These are phyloP conservation scores for Wickerhamiella nectarea DNA, from an alignment of 805 yeast species.

Conservation along the genomic window DNA sequence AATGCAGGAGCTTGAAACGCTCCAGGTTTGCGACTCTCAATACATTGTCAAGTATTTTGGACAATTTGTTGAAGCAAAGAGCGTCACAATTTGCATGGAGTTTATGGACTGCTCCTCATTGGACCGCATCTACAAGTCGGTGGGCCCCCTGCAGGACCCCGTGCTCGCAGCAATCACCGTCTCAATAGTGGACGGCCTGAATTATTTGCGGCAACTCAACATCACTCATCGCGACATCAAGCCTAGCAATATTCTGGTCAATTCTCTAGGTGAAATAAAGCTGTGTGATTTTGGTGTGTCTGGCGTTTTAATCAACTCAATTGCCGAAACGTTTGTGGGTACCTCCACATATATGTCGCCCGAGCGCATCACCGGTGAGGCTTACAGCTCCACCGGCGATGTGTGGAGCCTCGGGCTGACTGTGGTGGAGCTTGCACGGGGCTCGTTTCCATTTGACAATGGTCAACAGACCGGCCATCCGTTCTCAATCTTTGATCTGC, in stretches of 20 bases:
- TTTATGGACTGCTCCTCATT: slow-evolving; percentile 90
- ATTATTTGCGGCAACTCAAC: slow-evolving; percentile 68
- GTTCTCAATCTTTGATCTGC: slow-evolving; percentile 75
- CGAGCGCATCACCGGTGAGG: slow-evolving; percentile 89
- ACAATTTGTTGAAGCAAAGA: slow-evolving; percentile 55
- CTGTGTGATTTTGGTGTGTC: slow-evolving; percentile 96
- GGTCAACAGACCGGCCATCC: slow-evolving; percentile 29
- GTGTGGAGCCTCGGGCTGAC: slow-evolving; percentile 94
- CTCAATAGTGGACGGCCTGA: slow-evolving; percentile 67
- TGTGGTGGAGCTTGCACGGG: slow-evolving; percentile 78
- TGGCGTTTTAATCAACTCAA: slow-evolving; percentile 78
- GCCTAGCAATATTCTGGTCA: slow-evolving; percentile 84
- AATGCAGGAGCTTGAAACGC: slow-evolving; percentile 71
- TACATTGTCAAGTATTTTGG: slow-evolving; percentile 85
- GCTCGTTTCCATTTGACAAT: slow-evolving; percentile 53
- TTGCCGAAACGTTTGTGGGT: slow-evolving; percentile 96
- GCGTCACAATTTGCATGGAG: slow-evolving; percentile 87
- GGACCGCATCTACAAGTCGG: slow-evolving; percentile 53
- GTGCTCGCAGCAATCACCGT: slow-evolving; percentile 62
- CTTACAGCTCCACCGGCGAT: slow-evolving; percentile 88
- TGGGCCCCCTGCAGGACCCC: slow-evolving; percentile 53
- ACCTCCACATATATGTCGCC: slow-evolving; percentile 98
- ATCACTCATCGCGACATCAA: slow-evolving; percentile 94
- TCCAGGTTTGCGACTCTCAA: slow-evolving; percentile 75
- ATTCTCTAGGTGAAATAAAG: slow-evolving; percentile 74